Evolutionary conservation across 768 basidiomycete species (phyloP).

Genomic region (Fibroporia radiculosa): DNA sequence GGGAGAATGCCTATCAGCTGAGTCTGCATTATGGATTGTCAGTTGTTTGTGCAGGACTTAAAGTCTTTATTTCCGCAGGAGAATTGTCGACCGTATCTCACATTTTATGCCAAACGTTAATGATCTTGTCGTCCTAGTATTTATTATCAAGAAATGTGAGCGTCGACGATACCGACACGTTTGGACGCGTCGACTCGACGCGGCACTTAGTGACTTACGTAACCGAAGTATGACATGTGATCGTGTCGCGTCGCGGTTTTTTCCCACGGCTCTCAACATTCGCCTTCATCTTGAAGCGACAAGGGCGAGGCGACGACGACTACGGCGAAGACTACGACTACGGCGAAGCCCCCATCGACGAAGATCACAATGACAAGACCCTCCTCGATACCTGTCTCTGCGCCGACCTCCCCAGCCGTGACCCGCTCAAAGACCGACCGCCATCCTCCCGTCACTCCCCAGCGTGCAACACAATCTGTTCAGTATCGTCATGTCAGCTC

Average conservation of each 20-base stretch:
- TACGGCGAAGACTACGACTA: conserved; percentile 12
- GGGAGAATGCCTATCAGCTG: too few species aligned
- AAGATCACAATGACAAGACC: conserved; percentile 19
- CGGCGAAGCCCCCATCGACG: conserved; percentile 8
- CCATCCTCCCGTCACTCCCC: conserved; percentile 53
- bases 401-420: conserved; percentile 36
- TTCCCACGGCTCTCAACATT: neutral
- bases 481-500: conserved; percentile 41
- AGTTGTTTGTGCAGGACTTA: too few species aligned
- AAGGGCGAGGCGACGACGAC: conserved; percentile 15
- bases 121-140: too few species aligned
- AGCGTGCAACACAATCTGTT: conserved; percentile 43
- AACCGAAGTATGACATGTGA: neutral
- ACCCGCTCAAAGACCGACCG: conserved; percentile 28
- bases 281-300: conserved; percentile 8
- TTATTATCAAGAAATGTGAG: too few species aligned
- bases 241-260: neutral
- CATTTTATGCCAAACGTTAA: too few species aligned
- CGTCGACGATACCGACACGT: too few species aligned
- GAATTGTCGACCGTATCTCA: too few species aligned
- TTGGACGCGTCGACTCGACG: too few species aligned
- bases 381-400: conserved; percentile 30
- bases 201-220: too few species aligned
- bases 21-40: too few species aligned
- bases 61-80: too few species aligned